Conservation (phyloP, 2,329 filamentous ascomycete genomes). For the Claviceps sorghi region DNA sequence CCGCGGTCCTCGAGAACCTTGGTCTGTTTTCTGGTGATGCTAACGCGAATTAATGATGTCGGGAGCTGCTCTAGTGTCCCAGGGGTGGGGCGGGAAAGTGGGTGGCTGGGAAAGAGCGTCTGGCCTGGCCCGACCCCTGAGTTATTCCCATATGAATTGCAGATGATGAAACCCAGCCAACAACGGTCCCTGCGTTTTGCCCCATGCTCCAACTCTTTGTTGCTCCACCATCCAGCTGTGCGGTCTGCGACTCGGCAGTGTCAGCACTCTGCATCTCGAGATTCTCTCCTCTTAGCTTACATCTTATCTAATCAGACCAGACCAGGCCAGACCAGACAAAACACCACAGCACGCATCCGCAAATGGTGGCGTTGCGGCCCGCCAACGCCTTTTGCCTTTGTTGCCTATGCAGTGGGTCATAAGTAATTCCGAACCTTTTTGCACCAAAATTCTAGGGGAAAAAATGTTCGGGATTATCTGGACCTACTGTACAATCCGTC, state of each 20-base stretch:
- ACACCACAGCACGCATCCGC: background rate
- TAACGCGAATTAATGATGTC: background rate
- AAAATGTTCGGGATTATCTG: too few species aligned
- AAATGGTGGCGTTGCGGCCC: background rate
- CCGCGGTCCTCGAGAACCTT: background rate
- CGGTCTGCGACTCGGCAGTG: too few species aligned
- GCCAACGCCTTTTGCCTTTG: background rate
- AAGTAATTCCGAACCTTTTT: too few species aligned
- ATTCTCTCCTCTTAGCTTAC: background rate
- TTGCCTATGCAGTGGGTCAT: too few species aligned
- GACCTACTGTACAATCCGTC: background rate
- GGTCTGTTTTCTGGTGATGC: background rate
- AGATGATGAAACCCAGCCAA: background rate
- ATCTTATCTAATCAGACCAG: background rate
- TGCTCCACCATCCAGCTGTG: background rate
- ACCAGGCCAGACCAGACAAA: background rate
- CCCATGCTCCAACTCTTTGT: too few species aligned
- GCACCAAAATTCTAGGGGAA: too few species aligned
- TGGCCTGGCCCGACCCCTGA: background rate
- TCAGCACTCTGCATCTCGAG: too few species aligned
- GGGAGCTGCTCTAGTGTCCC: background rate
- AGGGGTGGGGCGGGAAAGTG: background rate
- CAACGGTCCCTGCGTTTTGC: background rate
- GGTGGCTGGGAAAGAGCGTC: constrained; percentile 1
- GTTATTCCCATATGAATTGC: background rate